Conservation (phyloP, 2,329 filamentous ascomycete genomes). For the Rachicladosporium sp. region DNA sequence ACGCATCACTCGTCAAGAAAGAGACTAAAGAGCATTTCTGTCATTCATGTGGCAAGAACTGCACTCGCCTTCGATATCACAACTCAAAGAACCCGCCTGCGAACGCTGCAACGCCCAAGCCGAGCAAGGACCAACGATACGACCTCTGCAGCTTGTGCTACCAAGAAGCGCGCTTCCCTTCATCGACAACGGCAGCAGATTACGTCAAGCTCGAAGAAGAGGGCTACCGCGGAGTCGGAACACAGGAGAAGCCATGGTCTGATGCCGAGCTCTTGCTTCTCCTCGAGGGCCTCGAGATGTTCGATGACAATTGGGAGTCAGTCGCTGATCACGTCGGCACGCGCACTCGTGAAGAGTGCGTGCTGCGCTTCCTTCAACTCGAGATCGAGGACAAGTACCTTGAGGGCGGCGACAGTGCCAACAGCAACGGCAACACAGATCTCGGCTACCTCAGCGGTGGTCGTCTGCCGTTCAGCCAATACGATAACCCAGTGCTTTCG, state of each 20-base stretch:
- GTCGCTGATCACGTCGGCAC: constrained; percentile 88
- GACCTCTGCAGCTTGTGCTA: constrained; percentile 89
- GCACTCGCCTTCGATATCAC: constrained; percentile 59
- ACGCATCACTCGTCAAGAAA: constrained; percentile 35
- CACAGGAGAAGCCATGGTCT: constrained; percentile 79
- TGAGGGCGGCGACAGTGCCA: constrained; percentile 45
- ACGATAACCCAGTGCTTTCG: constrained; percentile 92
- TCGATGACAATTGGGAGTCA: constrained; percentile 90
- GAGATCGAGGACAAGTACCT: constrained; percentile 95
- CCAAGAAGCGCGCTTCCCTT: constrained; percentile 70
- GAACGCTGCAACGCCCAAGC: constrained; percentile 37
- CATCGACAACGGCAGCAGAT: constrained; percentile 63
- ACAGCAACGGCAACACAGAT: constrained; percentile 38
- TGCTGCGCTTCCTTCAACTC: constrained; percentile 87
- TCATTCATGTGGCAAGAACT: constrained; percentile 85
- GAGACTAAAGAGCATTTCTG: constrained; percentile 63
- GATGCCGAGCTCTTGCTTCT: constrained; percentile 82
- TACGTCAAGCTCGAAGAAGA: constrained; percentile 85
- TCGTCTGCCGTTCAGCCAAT: constrained; percentile 77
- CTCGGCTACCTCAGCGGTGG: constrained; percentile 59
- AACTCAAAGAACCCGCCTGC: constrained; percentile 48
- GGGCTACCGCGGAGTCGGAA: constrained; percentile 63
- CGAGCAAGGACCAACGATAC: constrained; percentile 52
- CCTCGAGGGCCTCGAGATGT: constrained; percentile 80
- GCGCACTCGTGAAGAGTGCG: constrained; percentile 87